Base-by-base conservation (phyloP, 2,329 filamentous ascomycete species). In the Ascochyta pisi region DNA sequence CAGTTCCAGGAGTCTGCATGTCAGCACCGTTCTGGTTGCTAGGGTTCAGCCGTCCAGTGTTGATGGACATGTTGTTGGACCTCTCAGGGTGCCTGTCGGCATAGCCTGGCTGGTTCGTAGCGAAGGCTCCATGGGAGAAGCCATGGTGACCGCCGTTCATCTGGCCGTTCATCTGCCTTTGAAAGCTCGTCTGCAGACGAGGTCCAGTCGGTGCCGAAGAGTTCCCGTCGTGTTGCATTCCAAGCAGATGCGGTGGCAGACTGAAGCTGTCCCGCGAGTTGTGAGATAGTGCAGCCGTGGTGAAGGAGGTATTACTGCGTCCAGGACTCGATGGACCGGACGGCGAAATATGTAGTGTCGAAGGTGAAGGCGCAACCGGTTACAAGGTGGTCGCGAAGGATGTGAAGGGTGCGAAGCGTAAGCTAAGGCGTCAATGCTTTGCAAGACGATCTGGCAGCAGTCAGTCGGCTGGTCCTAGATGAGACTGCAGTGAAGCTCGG, bases 91-190 rank as follows among this genome's bases (percentile, higher is more conserved):
- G 92, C 70, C 93, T 87, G 75, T 96, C 92, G 63, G 88, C 89
- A 73, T 96, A 96, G 58, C 91, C 90, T 54, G 83, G 80, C 66
- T 86, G 84, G 79, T 96, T 96, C 54, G 91, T 94, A 71, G 88
- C 88, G 79, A 96, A 97, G 56, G 93, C 92, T 63, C 91, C 92
- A 75, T 96, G 92, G 44, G 93, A 96, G 78, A 96, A 96, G 63
- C 92, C 92, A 43, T 91, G 95, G 68, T 93, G 89, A 73, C 91
- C 83, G 61, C 80, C 80, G 73, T 80, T 81, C 66, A 83, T 91
- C 37, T 51, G 46, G 63, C 80, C 80, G 73, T 80, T 67, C 51
- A 69, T 63, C 60, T 91, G 88, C 81, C 96, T 96, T 53, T 90
- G 91, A 60, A 86, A 86, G 70, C 89, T 79, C 86, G 90, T 76